Conservation (phyloP, 2,329 filamentous ascomycete genomes). For the Paraphaeosphaeria sporulosa region DNA sequence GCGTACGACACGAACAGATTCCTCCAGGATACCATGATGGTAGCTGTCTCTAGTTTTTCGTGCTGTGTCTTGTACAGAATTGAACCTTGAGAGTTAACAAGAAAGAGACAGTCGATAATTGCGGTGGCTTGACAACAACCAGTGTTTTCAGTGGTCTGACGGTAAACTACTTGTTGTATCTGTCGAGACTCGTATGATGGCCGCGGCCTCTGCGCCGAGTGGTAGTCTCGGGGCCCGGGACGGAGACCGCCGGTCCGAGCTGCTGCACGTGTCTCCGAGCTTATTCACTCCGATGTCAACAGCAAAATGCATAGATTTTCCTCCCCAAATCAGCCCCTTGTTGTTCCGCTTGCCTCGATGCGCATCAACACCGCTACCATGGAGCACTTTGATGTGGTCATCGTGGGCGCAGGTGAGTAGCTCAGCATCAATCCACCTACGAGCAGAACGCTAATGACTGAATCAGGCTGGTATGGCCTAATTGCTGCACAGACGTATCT, state of each 20-base stretch:
- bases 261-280: background rate
- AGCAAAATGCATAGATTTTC: background rate
- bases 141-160: background rate
- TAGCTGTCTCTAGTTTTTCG: background rate
- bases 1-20: background rate
- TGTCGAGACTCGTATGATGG: background rate
- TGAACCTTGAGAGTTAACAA: background rate
- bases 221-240: background rate
- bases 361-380: background rate
- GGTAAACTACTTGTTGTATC: background rate
- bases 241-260: background rate
- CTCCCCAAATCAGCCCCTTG: background rate
- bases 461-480: background rate
- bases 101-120: background rate
- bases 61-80: background rate
- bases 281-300: background rate
- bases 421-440: background rate
- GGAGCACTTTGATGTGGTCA: background rate
- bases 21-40: background rate
- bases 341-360: background rate
- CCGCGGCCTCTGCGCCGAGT: background rate
- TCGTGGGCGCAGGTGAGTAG: background rate
- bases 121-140: background rate
- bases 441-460: background rate
- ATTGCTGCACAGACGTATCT: background rate